These are phyloP conservation scores for Hygrocybe punicea DNA, from an alignment of 768 basidiomycete genomes.

Conservation along the genomic window DNA sequence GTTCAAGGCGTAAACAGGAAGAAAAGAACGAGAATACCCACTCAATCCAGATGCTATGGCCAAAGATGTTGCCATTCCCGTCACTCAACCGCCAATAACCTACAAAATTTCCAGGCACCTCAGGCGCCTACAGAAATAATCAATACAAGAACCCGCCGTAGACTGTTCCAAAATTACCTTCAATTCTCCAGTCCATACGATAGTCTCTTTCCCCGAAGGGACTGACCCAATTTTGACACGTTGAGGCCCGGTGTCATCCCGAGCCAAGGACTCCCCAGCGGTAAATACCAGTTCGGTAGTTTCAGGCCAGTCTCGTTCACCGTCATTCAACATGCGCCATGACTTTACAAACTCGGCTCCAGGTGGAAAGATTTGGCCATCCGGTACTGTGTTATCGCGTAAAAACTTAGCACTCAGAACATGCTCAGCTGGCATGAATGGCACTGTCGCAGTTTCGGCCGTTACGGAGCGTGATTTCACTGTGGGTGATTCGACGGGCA, in stretches of 20 bases:
- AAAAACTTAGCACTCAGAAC: constrained; percentile 55
- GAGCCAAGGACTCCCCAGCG: constrained; percentile 60
- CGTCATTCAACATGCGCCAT: constrained; percentile 72
- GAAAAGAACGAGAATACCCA: constrained; percentile 35
- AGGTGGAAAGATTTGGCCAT: constrained; percentile 74
- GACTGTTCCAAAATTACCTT: constrained; percentile 46
- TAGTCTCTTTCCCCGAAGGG: constrained; percentile 53
- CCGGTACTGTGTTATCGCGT: constrained; percentile 65
- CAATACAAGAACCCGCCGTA: neutral
- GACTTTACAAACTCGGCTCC: constrained; percentile 85
- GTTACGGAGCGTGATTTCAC: too few relatives aligned
- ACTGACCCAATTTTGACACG: constrained; percentile 54
- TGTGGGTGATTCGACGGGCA: too few relatives aligned
- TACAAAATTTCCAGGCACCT: constrained; percentile 65
- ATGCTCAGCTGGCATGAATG: neutral
- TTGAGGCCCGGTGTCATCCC: constrained; percentile 29
- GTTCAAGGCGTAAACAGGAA: neutral
- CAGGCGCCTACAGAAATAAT: constrained; percentile 55
- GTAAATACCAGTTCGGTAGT: constrained; percentile 66
- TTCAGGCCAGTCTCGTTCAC: constrained; percentile 61
- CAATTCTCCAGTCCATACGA: constrained; percentile 70
- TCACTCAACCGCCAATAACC: constrained; percentile 75
- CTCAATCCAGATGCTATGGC: constrained; percentile 78
- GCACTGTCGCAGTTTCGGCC: neutral
- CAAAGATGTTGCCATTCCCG: constrained; percentile 57